Conservation (phyloP, 176 grass and related monocot species). For the Ananas comosus region DNA sequence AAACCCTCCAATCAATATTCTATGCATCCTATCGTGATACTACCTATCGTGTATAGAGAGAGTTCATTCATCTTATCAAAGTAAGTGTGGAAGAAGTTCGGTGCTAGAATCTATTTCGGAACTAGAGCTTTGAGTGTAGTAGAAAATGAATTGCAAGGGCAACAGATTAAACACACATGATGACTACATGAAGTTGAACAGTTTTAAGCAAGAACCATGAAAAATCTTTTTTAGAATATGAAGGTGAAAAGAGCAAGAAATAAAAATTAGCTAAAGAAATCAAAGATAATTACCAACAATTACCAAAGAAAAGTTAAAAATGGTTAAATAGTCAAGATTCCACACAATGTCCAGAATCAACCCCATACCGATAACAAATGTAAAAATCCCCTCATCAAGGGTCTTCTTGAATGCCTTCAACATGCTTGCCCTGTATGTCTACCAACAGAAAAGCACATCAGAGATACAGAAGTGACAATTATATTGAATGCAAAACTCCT, state of each 20-base stretch:
- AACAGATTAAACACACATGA: background rate
- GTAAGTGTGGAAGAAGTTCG: background rate
- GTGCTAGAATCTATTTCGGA: background rate
- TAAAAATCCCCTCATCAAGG: constrained; percentile 92
- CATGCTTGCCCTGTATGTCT: constrained; percentile 92
- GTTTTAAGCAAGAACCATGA: too few species aligned
- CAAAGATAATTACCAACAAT: background rate
- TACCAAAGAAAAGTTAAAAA: constrained; percentile 20
- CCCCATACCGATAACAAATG: constrained; percentile 92
- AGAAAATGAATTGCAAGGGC: background rate
- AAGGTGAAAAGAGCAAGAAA: background rate
- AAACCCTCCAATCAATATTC: constrained; percentile 6
- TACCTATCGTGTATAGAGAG: background rate
- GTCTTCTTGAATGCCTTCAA: constrained; percentile 98
- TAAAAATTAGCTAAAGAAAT: background rate
- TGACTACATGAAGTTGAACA: background rate
- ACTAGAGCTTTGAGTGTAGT: background rate
- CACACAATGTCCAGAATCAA: constrained; percentile 20
- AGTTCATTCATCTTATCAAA: background rate
- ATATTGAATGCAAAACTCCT: background rate
- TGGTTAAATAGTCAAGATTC: constrained; percentile 12
- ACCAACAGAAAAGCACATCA: constrained; percentile 28
- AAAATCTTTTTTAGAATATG: background rate
- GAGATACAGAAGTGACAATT: background rate
- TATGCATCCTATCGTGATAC: background rate